A percentile compares a stretch with the other conserved stretches of the same genome.
phyloP scores from a whole-genome alignment of 2,329 filamentous ascomycete species.

The Lecanosticta acicola region DNA sequence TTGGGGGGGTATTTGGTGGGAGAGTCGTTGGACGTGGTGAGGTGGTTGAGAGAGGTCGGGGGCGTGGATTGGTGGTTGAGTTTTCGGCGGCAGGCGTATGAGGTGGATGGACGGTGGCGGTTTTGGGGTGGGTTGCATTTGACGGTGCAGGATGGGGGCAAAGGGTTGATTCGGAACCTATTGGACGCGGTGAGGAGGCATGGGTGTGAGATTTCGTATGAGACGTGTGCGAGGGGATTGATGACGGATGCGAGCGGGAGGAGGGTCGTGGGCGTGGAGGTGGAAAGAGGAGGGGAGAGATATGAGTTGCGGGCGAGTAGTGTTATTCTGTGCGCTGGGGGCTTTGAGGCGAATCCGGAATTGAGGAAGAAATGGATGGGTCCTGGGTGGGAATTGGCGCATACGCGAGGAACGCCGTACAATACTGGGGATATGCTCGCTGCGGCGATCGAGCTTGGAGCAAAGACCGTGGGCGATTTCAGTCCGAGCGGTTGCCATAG shows the following conservation, averaged over 20 bases:
- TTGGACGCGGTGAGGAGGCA: conserved; percentile 38
- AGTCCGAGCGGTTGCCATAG: conserved; percentile 62
- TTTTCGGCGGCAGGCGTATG: conserved; percentile 62
- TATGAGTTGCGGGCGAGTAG: conserved; percentile 34
- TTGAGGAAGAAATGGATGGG: conserved; percentile 54
- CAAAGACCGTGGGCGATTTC: conserved; percentile 45
- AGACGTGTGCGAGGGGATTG: conserved; percentile 43
- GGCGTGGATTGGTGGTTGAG: conserved; percentile 43
- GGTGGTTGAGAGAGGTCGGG: conserved; percentile 26
- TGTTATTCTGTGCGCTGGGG: conserved; percentile 55
- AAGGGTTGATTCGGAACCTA: conserved; percentile 52
- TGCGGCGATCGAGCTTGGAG: conserved; percentile 49
- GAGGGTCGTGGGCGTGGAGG: conserved; percentile 31
- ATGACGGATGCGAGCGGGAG: conserved; percentile 31
- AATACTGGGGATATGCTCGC: conserved; percentile 57
- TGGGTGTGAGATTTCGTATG: conserved; percentile 45
- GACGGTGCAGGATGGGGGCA: conserved; percentile 55
- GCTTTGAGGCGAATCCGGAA: conserved; percentile 57
- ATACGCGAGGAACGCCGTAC: conserved; percentile 58
- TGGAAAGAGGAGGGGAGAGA: conserved; percentile 24
- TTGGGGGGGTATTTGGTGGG: conserved; percentile 47
- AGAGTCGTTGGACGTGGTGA: conserved; percentile 26
- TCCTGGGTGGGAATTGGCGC: conserved; percentile 57
- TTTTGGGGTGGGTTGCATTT: conserved; percentile 64
- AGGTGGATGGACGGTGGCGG: conserved; percentile 54